phyloP scores from a whole-genome alignment of 208 protist species.

The Herpetomonas samuelpessoai region DNA sequence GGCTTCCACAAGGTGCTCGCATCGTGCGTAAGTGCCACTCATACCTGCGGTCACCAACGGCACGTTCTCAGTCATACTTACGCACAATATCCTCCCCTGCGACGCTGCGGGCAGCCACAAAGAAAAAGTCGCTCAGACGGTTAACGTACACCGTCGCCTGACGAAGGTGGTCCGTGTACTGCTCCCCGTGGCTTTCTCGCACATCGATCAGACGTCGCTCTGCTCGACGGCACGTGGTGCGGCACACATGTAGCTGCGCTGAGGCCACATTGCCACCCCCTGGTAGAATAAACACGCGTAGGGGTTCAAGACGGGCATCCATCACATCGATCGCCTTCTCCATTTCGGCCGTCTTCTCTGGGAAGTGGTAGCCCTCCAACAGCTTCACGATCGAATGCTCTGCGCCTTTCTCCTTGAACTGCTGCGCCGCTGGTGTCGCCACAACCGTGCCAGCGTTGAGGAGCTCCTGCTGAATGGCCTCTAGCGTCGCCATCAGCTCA shows the following conservation, averaged over 20 bases:
- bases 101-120: conserved; percentile 51
- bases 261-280: conserved; percentile 35
- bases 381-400: conserved; percentile 13
- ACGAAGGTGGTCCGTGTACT: conserved; percentile 32
- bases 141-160: conserved; percentile 60
- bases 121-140: conserved; percentile 74
- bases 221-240: conserved; percentile 56
- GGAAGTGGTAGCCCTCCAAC: conserved; percentile 17
- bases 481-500: conserved; percentile 29
- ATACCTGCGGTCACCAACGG: neutral
- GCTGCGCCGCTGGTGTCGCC: conserved; percentile 48
- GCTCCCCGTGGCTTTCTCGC: conserved; percentile 20
- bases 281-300: conserved; percentile 71
- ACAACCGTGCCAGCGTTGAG: conserved; percentile 64
- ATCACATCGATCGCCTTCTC: conserved; percentile 68
- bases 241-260: conserved; percentile 59
- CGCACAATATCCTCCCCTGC: conserved; percentile 43
- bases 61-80: conserved; percentile 21
- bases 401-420: conserved; percentile 10
- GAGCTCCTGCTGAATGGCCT: conserved; percentile 51
- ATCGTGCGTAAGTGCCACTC: no score
- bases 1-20: no score
- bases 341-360: conserved; percentile 26
- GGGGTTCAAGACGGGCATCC: conserved; percentile 41
- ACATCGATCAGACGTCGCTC: conserved; percentile 56